phyloP scores from a whole-genome alignment of 495 filamentous ascomycete species.

The Chaetomium fimeti region DNA sequence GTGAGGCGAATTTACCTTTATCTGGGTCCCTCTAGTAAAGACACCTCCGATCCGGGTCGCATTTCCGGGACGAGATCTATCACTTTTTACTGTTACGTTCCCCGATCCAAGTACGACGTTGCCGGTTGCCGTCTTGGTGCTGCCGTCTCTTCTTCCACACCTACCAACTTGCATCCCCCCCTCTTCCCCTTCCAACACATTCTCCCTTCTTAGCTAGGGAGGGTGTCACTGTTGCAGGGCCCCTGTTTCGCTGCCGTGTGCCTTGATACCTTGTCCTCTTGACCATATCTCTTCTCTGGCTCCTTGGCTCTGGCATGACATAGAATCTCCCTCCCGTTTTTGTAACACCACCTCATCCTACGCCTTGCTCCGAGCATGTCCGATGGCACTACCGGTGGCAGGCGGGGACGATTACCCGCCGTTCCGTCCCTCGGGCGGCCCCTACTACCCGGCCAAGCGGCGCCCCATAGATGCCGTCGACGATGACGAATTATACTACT shows the following conservation, averaged over 20 bases:
- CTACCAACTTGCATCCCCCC: background rate
- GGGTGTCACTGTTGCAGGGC: background rate
- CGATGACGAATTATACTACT: conserved; percentile 15
- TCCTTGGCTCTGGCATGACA: background rate
- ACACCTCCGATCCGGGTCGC: background rate
- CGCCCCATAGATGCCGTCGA: conserved; percentile 27
- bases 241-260: background rate
- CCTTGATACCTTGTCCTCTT: background rate
- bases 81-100: background rate
- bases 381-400: conserved; percentile 36
- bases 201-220: background rate
- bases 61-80: background rate
- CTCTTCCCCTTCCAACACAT: background rate
- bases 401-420: conserved; percentile 37
- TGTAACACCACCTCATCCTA: background rate
- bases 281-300: background rate
- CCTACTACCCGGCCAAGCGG: conserved; percentile 32
- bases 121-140: background rate
- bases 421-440: conserved; percentile 20
- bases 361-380: conserved; percentile 32
- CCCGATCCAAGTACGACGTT: conserved; percentile 5
- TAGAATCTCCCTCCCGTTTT: background rate
- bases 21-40: background rate
- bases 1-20: conserved; percentile 8
- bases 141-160: background rate